Conservation (phyloP, 768 basidiomycete species). For the Lentinula detonsa region DNA sequence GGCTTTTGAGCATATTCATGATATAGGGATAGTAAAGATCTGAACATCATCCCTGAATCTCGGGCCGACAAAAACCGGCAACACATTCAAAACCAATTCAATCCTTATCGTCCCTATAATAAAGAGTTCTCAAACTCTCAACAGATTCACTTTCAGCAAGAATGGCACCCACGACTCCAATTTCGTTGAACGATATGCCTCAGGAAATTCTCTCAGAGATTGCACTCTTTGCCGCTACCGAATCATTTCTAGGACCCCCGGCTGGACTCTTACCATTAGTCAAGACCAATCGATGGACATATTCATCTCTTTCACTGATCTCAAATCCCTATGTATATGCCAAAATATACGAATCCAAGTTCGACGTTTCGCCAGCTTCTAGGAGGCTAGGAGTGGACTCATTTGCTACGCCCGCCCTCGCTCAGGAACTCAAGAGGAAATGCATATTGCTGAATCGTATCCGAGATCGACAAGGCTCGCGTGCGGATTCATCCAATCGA, state of each 20-base stretch:
- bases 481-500: conserved; percentile 18
- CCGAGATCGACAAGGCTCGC: conserved; percentile 36
- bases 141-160: background rate
- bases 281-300: conserved; percentile 37
- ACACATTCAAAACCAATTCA: background rate
- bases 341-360: conserved; percentile 60
- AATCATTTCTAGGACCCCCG: conserved; percentile 53
- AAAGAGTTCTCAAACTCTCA: background rate
- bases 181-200: conserved; percentile 48
- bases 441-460: conserved; percentile 54
- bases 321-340: conserved; percentile 70
- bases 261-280: conserved; percentile 52
- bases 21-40: too few relatives aligned
- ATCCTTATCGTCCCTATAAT: background rate
- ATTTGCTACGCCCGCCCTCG: conserved; percentile 37
- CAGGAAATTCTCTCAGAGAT: conserved; percentile 78
- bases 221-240: conserved; percentile 56
- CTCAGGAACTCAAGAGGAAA: conserved; percentile 61
- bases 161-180: conserved; percentile 8
- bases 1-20: too few relatives aligned
- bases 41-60: background rate
- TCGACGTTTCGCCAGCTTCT: conserved; percentile 49
- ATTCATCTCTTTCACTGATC: conserved; percentile 42
- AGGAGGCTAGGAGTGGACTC: conserved; percentile 42
- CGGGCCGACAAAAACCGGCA: background rate